phyloP scores from a whole-genome alignment of 1,284 basidiomycete genomes.

The Austroboletus niveus region DNA sequence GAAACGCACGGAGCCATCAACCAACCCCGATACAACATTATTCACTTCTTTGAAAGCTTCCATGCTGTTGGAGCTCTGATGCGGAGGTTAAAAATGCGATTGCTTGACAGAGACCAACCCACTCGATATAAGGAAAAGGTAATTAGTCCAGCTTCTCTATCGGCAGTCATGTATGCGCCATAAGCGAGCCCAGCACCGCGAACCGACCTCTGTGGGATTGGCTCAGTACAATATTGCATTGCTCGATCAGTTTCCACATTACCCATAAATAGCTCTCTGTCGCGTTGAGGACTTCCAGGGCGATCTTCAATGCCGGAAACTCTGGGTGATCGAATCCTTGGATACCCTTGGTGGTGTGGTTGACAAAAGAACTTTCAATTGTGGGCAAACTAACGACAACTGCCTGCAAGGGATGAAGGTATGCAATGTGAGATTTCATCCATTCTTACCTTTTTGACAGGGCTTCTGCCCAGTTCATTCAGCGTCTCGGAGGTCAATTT shows the following conservation, averaged over 20 bases:
- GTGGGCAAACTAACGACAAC: slow-evolving; percentile 87
- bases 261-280: slow-evolving; percentile 96
- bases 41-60: slow-evolving; percentile 83
- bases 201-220: slow-evolving; percentile 62
- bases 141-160: slow-evolving; percentile 82
- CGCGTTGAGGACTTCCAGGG: slow-evolving; percentile 87
- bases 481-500: slow-evolving; percentile 71
- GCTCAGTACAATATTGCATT: slow-evolving; percentile 13
- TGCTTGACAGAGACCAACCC: slow-evolving; percentile 27
- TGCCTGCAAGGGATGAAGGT: slow-evolving; percentile 48
- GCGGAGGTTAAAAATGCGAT: slow-evolving; percentile 2
- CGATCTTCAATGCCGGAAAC: slow-evolving; percentile 82
- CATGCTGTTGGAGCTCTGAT: slow-evolving; percentile 83
- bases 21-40: slow-evolving; percentile 72
- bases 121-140: slow-evolving; percentile 84
- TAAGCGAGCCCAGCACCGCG: slow-evolving; percentile 94
- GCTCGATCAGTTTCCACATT: slow-evolving; percentile 17
- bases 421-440: background rate
- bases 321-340: slow-evolving; percentile 82
- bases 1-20: slow-evolving; percentile 71
- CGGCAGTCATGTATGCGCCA: slow-evolving; percentile 78
- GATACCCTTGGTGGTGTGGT: slow-evolving; percentile 78
- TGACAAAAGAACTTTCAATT: slow-evolving; percentile 91
- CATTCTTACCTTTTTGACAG: slow-evolving; percentile 62
- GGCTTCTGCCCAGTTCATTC: slow-evolving; percentile 72